Conservation (phyloP, 176 grass and related monocot genomes). For the Zizania latifolia region DNA sequence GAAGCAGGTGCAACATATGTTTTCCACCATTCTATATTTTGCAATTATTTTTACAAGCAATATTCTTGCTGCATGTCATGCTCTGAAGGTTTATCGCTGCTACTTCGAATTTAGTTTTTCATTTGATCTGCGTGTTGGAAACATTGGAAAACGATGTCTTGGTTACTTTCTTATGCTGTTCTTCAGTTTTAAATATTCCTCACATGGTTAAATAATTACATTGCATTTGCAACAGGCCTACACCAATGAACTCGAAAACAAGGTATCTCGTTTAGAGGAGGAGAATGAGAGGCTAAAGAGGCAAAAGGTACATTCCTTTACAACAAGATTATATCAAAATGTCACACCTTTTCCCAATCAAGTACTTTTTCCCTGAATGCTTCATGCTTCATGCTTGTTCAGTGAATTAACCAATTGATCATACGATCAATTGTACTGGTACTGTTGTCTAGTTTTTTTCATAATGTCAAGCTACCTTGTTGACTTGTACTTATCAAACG, state of each 20-base stretch:
- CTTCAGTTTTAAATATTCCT: not conserved
- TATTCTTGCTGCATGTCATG: not conserved
- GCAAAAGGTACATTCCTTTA: constrained; percentile 64
- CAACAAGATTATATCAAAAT: constrained; percentile 1
- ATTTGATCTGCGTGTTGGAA: constrained; percentile 4
- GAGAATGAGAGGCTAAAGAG: constrained; percentile 79
- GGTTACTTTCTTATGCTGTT: not conserved
- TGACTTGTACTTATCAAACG: constrained; percentile 4
- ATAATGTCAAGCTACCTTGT: not conserved
- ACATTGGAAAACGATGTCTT: not conserved
- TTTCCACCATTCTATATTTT: not conserved
- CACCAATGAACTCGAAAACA: constrained; percentile 98
- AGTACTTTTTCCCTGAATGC: not conserved
- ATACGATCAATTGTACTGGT: too few species aligned
- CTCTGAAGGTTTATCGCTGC: not conserved
- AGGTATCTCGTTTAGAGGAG: constrained; percentile 87
- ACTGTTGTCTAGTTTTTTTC: not conserved
- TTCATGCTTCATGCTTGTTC: not conserved
- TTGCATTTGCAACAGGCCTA: constrained; percentile 71
- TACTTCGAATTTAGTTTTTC: constrained; percentile 12
- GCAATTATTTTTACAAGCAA: not conserved
- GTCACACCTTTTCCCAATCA: not conserved
- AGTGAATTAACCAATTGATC: not conserved
- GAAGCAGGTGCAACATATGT: constrained; percentile 61
- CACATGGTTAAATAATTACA: not conserved